Evolutionary conservation across 2,329 filamentous ascomycete genomes (phyloP), one percentile per base, ranked within the genome.

Genomic region (Hawksworthiomyces lignivorus): DNA sequence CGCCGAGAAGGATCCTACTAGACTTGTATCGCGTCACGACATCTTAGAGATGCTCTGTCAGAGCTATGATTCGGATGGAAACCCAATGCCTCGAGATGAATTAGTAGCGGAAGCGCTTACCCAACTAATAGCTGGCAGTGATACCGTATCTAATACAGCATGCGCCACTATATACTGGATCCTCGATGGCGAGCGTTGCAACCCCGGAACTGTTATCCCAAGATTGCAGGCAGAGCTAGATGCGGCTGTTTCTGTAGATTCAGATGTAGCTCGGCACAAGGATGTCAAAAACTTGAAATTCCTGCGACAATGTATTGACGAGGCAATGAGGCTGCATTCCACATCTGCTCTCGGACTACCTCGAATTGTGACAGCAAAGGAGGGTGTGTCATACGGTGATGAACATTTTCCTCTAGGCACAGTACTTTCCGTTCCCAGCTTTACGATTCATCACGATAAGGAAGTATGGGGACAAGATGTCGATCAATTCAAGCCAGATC

Each of bases 401-500:
- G 36, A 43, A 18, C 40, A 41, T 19, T 48, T 48, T 31, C 46
- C 46, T 12, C n/a, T 33, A 8, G 46, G 46, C 20, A 48, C 46
- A 2, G 46, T 48, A n/a, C 15, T 48, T 6, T 48, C 46, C 3
- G 43, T 45, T 11, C 46, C 46, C 5, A 46, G 43, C 37, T 48
- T 36, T n/a, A 36, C 46, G 4, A 20, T 48, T 18, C 46, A 48
- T 41, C 46, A 48, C 35, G 45, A 47, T 15, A 34, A 41, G 21
- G 36, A 29, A 7, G 48, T 59, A 34, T 57, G 54, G 54, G 54
- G 54, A 9, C 43, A 52, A 8, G 52, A 57, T 30, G 55, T 49
- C 7, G 49, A 55, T 2, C 40, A 52, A 18, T 48, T 57, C 27
- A 44, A 49, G 28, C 55, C 54, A n/a, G 43, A 45, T 5, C 48